A percentile compares a stretch with the other conserved stretches of the same genome.
phyloP scores from a whole-genome alignment of 2,329 filamentous ascomycete species.

The Aspergillus luchuensis region DNA sequence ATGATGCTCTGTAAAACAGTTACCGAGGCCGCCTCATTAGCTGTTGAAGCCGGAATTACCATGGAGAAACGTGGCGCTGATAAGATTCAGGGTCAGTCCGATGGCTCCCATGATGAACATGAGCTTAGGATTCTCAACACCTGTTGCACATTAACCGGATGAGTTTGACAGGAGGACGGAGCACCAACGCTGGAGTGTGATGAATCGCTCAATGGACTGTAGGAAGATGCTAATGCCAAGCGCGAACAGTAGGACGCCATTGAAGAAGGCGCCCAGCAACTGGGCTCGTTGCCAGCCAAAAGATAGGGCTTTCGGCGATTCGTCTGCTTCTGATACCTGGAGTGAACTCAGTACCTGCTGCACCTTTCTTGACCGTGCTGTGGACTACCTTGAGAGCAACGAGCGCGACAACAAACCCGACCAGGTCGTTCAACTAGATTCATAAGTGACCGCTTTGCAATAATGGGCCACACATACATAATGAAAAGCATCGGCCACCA shows the following conservation, averaged over 20 bases:
- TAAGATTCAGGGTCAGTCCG: conserved; percentile 67
- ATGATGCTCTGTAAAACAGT: conserved; percentile 12
- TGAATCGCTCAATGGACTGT: conserved; percentile 67
- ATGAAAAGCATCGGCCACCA: conserved; percentile 78
- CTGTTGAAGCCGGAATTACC: conserved; percentile 41
- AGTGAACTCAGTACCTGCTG: conserved; percentile 4
- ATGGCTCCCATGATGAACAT: conserved; percentile 70
- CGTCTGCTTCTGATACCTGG: conserved; percentile 59
- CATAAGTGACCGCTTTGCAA: conserved; percentile 12
- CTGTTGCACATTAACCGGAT: conserved; percentile 41
- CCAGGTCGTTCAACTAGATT: conserved; percentile 66
- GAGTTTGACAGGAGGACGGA: not conserved
- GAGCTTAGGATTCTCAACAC: conserved; percentile 64
- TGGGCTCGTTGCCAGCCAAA: conserved; percentile 78
- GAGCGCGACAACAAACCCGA: conserved; percentile 69
- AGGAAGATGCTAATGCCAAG: conserved; percentile 72
- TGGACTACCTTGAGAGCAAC: conserved; percentile 60
- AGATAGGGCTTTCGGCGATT: conserved; percentile 61
- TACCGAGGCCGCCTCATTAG: not conserved
- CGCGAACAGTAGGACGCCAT: conserved; percentile 72
- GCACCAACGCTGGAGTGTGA: conserved; percentile 32
- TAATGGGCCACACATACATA: conserved; percentile 49
- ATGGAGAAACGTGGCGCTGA: conserved; percentile 67
- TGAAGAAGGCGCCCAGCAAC: conserved; percentile 78
- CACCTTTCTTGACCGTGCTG: not conserved